Evolutionary conservation across 2,329 filamentous ascomycete species (phyloP).

Genomic region (Alternaria arbusti): DNA sequence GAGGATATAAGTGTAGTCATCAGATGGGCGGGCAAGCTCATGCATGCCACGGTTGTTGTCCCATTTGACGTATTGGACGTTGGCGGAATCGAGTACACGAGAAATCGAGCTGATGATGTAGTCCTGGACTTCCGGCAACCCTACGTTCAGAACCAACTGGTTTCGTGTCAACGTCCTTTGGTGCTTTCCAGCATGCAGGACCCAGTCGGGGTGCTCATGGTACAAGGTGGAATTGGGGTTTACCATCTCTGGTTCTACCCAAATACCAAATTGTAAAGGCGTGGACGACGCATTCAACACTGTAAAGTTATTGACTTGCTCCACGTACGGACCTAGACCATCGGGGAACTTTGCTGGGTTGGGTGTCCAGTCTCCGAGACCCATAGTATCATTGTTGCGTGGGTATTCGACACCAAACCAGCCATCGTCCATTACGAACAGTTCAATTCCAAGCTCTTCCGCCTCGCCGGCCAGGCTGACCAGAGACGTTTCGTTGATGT

Average conservation of each 20-base stretch:
- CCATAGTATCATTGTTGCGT: slow-evolving; percentile 62
- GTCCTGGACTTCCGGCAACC: slow-evolving; percentile 66
- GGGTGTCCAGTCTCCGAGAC: slow-evolving; percentile 68
- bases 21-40: slow-evolving; percentile 62
- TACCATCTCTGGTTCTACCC: slow-evolving; percentile 74
- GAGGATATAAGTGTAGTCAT: slow-evolving; percentile 66
- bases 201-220: slow-evolving; percentile 68
- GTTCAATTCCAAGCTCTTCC: slow-evolving; percentile 64
- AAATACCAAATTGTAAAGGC: slow-evolving; percentile 66
- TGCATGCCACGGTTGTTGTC: slow-evolving; percentile 72
- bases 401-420: slow-evolving; percentile 72
- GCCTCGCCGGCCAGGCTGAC: slow-evolving; percentile 63
- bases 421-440: slow-evolving; percentile 71
- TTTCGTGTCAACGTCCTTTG: slow-evolving; percentile 62
- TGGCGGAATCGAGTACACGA: slow-evolving; percentile 59
- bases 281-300: slow-evolving; percentile 54
- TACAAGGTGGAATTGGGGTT: slow-evolving; percentile 68
- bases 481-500: slow-evolving; percentile 64
- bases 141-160: slow-evolving; percentile 68
- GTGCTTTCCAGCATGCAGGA: slow-evolving; percentile 63
- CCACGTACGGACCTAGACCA: slow-evolving; percentile 61
- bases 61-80: slow-evolving; percentile 70
- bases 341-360: slow-evolving; percentile 66
- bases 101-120: slow-evolving; percentile 65
- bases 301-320: slow-evolving; percentile 57